These are phyloP conservation scores for Fusarium sp. DNA, from an alignment of 2,329 filamentous ascomycete genomes.

Conservation along the genomic window DNA sequence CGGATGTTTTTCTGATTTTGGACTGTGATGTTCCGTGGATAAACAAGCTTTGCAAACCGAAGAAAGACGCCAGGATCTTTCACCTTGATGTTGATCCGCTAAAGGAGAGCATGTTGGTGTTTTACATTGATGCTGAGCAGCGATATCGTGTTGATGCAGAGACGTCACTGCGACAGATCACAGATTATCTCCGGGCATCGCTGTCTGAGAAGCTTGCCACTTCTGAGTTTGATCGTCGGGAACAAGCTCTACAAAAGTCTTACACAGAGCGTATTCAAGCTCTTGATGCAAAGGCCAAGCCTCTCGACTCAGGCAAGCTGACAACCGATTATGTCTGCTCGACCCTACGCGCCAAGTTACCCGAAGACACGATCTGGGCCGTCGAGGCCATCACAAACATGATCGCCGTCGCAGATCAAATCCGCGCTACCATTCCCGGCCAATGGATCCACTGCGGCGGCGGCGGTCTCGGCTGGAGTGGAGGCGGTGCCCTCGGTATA, in stretches of 20 bases:
- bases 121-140: conserved; percentile 15
- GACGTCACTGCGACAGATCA: neutral
- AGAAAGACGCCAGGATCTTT: neutral
- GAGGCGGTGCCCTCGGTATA: conserved; percentile 5
- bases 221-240: neutral
- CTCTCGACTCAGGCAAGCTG: neutral
- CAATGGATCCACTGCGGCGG: conserved; percentile 20
- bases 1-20: conserved; percentile 13
- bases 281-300: neutral
- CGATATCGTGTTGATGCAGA: conserved; percentile 14
- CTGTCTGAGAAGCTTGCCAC: neutral
- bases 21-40: conserved; percentile 31
- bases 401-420: neutral
- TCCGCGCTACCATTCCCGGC: neutral
- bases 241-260: neutral
- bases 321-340: conserved; percentile 5
- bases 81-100: conserved; percentile 23
- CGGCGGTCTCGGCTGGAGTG: conserved; percentile 14
- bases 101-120: conserved; percentile 7
- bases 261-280: neutral
- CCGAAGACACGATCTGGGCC: neutral
- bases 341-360: neutral
- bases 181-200: neutral
- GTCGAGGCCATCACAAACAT: conserved; percentile 17
- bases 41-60: conserved; percentile 1